Conservation (phyloP, 202 grass and related monocot species). For the Brachypodium distachyon region DNA sequence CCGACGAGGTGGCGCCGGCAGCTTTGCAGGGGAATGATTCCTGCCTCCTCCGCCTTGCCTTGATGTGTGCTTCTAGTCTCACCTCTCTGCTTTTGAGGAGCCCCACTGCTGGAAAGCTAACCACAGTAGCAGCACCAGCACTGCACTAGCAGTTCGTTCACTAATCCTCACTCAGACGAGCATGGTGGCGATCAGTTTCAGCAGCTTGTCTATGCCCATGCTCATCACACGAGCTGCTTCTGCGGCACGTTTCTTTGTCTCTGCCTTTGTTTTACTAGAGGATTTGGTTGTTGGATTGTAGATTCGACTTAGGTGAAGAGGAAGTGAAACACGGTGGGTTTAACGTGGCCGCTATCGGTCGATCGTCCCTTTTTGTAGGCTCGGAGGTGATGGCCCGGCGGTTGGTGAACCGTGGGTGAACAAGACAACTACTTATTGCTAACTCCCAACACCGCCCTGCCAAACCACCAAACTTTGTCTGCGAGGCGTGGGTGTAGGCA, state of each 20-base stretch:
- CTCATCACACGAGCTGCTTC: not conserved
- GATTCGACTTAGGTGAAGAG: constrained; percentile 7
- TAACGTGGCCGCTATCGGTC: not conserved
- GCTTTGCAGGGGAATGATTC: constrained; percentile 48
- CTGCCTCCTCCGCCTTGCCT: constrained; percentile 8
- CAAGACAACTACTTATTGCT: not conserved
- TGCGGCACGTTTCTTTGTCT: not conserved
- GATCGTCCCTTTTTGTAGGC: not conserved
- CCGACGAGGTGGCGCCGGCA: constrained; percentile 25
- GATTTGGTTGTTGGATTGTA: constrained; percentile 28
- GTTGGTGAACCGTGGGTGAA: not conserved
- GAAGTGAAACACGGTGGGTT: not conserved
- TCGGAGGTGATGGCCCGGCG: not conserved
- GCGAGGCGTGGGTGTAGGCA: too few relatives aligned
- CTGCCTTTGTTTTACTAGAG: not conserved
- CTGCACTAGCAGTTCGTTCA: not conserved
- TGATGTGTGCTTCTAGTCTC: not conserved
- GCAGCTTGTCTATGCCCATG: not conserved
- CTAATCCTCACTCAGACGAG: too few relatives aligned
- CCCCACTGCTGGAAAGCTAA: constrained; percentile 21
- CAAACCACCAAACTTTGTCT: not conserved
- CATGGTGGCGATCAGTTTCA: not conserved
- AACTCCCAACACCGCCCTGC: not conserved
- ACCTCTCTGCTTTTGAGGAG: not conserved
- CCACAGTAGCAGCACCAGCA: constrained; percentile 1